These are phyloP conservation scores for Teunomyces gatunensis DNA, from an alignment of 805 yeast species.

Conservation along the genomic window DNA sequence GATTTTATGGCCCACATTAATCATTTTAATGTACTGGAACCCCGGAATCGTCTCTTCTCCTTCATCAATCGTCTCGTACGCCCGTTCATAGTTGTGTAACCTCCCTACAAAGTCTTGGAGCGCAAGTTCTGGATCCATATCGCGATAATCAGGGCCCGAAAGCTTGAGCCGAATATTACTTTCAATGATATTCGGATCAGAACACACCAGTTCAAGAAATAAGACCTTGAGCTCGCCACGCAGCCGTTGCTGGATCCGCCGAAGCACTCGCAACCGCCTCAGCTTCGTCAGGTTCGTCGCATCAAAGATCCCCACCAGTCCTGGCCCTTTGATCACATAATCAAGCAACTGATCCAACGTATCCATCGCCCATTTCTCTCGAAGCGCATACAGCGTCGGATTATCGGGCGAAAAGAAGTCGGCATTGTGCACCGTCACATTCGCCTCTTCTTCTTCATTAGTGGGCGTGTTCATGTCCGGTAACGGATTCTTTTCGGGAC, in stretches of 20 bases:
- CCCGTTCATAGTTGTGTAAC: constrained; percentile 77
- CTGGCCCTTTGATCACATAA: constrained; percentile 74
- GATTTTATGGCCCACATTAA: constrained; percentile 91
- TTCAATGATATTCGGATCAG: constrained; percentile 74
- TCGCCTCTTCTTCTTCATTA: constrained; percentile 18
- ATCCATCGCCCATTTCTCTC: constrained; percentile 97
- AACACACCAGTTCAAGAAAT: constrained; percentile 84
- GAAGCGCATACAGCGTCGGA: constrained; percentile 53
- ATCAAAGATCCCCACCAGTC: constrained; percentile 90
- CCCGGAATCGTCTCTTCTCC: constrained; percentile 62
- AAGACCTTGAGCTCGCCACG: constrained; percentile 70
- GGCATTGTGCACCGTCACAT: constrained; percentile 58
- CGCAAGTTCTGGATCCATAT: constrained; percentile 81
- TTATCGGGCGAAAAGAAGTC: constrained; percentile 85
- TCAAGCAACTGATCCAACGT: constrained; percentile 82
- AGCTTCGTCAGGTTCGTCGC: constrained; percentile 74
- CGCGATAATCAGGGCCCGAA: constrained; percentile 88
- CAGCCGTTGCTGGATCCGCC: constrained; percentile 53
- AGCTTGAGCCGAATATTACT: constrained; percentile 81
- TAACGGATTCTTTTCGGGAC: constrained; percentile 67
- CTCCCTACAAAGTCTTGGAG: constrained; percentile 79
- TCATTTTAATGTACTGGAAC: constrained; percentile 89
- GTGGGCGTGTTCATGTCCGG: constrained; percentile 42
- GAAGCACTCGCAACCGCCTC: constrained; percentile 59
- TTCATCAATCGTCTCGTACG: constrained; percentile 87